A percentile compares a stretch with the other conserved stretches of the same genome.
Conservation (phyloP, 2,329 filamentous ascomycete genomes). For the Penicillium paneum region DNA sequence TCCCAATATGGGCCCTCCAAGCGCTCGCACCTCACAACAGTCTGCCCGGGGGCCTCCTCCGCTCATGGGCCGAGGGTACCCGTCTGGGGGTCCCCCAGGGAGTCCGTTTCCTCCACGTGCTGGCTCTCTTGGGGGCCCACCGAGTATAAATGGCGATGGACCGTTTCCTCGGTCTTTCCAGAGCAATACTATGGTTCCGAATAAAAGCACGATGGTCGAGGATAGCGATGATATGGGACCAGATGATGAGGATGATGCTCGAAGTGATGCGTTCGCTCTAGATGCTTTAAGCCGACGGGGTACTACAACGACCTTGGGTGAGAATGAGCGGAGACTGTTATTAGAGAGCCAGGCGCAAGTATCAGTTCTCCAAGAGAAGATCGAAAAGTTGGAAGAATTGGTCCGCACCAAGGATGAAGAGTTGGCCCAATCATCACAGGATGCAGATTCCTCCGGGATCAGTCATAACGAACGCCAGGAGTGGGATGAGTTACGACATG, state of each 20-base stretch:
- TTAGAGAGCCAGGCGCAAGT: conserved; percentile 79
- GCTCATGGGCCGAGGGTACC: conserved; percentile 35
- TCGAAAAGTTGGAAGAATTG: conserved; percentile 67
- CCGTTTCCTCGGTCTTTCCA: conserved; percentile 87
- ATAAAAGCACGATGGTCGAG: conserved; percentile 96
- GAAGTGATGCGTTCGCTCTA: conserved; percentile 63
- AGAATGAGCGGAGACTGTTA: conserved; percentile 67
- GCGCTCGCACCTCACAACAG: conserved; percentile 44
- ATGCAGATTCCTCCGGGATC: conserved; percentile 52
- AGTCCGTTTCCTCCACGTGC: conserved; percentile 41
- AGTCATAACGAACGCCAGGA: conserved; percentile 65
- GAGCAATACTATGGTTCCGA: conserved; percentile 93
- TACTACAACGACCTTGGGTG: conserved; percentile 50
- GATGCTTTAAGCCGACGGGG: conserved; percentile 50
- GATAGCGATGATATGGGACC: conserved; percentile 73
- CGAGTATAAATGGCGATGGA: conserved; percentile 59
- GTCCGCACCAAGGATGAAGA: conserved; percentile 71
- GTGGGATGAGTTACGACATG: conserved; percentile 61
- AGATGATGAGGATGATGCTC: conserved; percentile 56
- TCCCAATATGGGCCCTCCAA: conserved; percentile 45
- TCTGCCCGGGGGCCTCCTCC: conserved; percentile 35
- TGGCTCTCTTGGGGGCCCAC: conserved; percentile 42
- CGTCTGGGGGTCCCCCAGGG: conserved; percentile 37
- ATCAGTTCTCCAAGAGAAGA: conserved; percentile 67
- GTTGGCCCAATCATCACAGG: conserved; percentile 55